Conservation (phyloP, 1,139 yeast genomes). For the Nakaseomyces sp. region DNA sequence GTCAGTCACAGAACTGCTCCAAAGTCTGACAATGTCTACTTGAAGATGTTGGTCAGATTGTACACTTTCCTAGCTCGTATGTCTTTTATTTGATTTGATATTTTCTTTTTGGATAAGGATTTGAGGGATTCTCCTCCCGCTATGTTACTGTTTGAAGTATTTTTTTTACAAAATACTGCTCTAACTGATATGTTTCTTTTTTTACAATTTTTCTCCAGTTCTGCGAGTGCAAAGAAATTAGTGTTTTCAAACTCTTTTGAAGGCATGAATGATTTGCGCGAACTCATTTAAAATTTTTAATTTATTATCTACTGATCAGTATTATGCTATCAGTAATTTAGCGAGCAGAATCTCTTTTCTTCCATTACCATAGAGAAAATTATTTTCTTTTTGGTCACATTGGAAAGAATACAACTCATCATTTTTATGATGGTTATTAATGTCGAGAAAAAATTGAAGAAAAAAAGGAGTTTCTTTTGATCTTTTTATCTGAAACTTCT, state of each 20-base stretch:
- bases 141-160: background rate
- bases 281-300: background rate
- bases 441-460: constrained; percentile 3
- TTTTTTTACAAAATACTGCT: background rate
- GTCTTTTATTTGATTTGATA: constrained; percentile 33
- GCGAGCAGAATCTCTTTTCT: constrained; percentile 6
- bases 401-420: background rate
- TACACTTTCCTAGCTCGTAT: constrained; percentile 99
- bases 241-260: background rate
- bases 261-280: constrained; percentile 7
- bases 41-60: constrained; percentile 92
- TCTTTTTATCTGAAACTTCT: background rate
- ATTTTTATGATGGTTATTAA: too few species aligned
- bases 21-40: constrained; percentile 98
- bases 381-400: constrained; percentile 1
- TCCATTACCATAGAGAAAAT: background rate
- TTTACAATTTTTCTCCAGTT: constrained; percentile 6
- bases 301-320: background rate
- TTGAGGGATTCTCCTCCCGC: constrained; percentile 5
- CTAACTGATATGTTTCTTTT: constrained; percentile 4
- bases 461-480: background rate
- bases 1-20: constrained; percentile 98
- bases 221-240: constrained; percentile 6
- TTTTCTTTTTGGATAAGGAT: background rate
- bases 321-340: background rate